These are phyloP conservation scores for Trichoderma polysporum DNA, from an alignment of 2,329 filamentous ascomycete genomes.

Conservation along the genomic window DNA sequence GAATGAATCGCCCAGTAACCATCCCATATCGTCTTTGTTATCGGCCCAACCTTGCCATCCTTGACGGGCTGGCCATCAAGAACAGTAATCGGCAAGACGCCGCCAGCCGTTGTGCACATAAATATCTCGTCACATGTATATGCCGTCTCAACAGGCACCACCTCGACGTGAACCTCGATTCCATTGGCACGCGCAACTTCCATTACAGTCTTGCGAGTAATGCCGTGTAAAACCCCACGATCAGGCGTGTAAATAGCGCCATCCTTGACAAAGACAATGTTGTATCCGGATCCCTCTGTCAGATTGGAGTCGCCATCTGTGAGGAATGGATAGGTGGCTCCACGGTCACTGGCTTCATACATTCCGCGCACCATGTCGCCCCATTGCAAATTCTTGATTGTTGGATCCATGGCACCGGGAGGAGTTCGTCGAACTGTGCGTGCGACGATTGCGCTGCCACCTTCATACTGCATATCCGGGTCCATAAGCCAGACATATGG, in stretches of 20 bases:
- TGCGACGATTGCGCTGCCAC: constrained; percentile 10
- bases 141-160: constrained; percentile 5
- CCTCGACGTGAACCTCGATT: constrained; percentile 1
- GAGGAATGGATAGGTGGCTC: constrained; percentile 7
- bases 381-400: constrained; percentile 14
- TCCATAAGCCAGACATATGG: constrained; percentile 13
- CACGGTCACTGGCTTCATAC: constrained; percentile 6
- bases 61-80: constrained; percentile 3
- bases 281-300: constrained; percentile 11
- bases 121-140: constrained; percentile 10
- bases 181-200: constrained; percentile 1
- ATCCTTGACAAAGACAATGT: constrained; percentile 7
- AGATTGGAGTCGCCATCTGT: constrained; percentile 2
- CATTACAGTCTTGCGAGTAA: constrained; percentile 6
- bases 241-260: constrained; percentile 7
- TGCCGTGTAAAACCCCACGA: constrained; percentile 9
- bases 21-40: constrained; percentile 5
- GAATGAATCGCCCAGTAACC: constrained; percentile 4
- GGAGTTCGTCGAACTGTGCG: constrained; percentile 7
- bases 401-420: constrained; percentile 13
- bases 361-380: constrained; percentile 17
- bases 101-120: constrained; percentile 2
- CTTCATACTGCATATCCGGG: not conserved
- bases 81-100: constrained; percentile 3
- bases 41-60: constrained; percentile 2